A percentile compares a stretch with the other conserved stretches of the same genome.
Evolutionary conservation across 768 basidiomycete species (phyloP).

Genomic region (Leccinum imitatum): DNA sequence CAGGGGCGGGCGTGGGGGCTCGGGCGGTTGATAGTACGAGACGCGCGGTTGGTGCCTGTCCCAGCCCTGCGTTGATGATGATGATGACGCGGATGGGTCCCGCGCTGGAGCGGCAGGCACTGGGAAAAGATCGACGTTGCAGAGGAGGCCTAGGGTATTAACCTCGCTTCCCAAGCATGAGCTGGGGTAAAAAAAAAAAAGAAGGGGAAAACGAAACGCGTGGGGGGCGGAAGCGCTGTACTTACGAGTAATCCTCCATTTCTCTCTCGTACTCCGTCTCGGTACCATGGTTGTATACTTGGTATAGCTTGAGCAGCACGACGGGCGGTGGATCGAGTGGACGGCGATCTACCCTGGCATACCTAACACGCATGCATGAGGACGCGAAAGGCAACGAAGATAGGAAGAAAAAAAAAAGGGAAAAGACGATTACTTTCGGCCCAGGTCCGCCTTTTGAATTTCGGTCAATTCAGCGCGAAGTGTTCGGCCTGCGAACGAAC

Average conservation of each 20-base stretch:
- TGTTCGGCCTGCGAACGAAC: constrained; percentile 58
- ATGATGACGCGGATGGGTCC: not conserved
- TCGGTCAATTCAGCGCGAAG: constrained; percentile 57
- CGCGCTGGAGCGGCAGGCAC: constrained; percentile 36
- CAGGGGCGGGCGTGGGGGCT: constrained; percentile 8
- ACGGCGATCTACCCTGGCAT: constrained; percentile 59
- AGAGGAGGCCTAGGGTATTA: constrained; percentile 65
- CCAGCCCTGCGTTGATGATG: constrained; percentile 3
- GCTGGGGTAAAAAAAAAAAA: not conserved
- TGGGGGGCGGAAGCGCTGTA: not conserved
- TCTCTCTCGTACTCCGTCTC: constrained; percentile 46
- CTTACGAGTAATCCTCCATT: constrained; percentile 50
- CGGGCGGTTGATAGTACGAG: constrained; percentile 7
- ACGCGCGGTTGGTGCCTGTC: constrained; percentile 16
- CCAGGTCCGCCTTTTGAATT: constrained; percentile 65
- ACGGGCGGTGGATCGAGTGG: constrained; percentile 70
- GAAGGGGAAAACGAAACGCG: not conserved
- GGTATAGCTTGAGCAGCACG: constrained; percentile 51
- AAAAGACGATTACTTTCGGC: constrained; percentile 52
- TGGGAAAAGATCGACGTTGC: constrained; percentile 77
- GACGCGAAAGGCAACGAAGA: not conserved
- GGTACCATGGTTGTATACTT: constrained; percentile 42
- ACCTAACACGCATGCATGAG: constrained; percentile 35
- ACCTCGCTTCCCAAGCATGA: constrained; percentile 46
- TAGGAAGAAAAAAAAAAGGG: not conserved